A percentile compares a stretch with the other conserved stretches of the same genome.
Evolutionary conservation across 371 early-diverging fungal genomes (phyloP).

Genomic region (Batrachochytrium dendrobatidis): DNA sequence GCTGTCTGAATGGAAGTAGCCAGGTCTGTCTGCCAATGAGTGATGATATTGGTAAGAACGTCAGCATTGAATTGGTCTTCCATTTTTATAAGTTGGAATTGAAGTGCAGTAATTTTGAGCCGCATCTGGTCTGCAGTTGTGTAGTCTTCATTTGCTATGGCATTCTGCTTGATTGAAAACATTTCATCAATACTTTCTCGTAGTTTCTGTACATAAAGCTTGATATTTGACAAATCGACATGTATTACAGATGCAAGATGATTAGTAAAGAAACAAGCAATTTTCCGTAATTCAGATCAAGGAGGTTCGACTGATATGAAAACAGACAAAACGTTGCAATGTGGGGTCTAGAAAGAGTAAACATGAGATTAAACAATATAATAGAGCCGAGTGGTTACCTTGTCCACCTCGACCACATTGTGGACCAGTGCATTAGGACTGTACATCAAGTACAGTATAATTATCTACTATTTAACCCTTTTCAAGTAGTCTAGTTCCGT

Average conservation of each 20-base stretch:
- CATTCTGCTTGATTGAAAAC: constrained; percentile 29
- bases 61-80: constrained; percentile 42
- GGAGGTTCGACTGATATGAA: no score
- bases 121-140: constrained; percentile 31
- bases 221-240: no score
- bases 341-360: no score
- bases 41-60: constrained; percentile 31
- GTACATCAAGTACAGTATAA: constrained; percentile 1
- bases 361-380: no score
- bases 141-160: constrained; percentile 36
- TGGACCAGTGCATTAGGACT: not conserved
- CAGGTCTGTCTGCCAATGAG: constrained; percentile 33
- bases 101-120: constrained; percentile 29
- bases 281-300: no score
- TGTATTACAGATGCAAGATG: no score
- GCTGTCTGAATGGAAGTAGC: constrained; percentile 17
- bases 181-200: constrained; percentile 27
- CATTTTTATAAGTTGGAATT: constrained; percentile 35
- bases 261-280: no score
- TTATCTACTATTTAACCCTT: no score
- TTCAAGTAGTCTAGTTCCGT: no score
- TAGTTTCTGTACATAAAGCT: constrained; percentile 37
- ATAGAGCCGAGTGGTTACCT: no score
- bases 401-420: constrained; percentile 1
- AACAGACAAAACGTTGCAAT: no score